Percentiles rank a stretch among this genome's conserved stretches.
Evolutionary conservation across 768 basidiomycete species (phyloP).

Genomic region (Podaxis sp.): DNA sequence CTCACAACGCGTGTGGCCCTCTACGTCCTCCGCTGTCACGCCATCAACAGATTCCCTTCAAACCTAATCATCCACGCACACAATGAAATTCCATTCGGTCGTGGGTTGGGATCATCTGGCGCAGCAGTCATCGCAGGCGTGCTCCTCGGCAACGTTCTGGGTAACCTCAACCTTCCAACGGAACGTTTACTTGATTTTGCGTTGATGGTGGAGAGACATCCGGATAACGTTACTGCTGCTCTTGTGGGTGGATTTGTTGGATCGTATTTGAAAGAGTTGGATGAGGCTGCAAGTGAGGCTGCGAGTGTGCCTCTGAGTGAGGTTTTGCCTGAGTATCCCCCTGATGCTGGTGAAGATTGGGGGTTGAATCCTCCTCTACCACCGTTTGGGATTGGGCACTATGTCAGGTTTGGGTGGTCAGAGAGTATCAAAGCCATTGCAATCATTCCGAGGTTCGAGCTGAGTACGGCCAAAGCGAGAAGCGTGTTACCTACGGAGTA

Average conservation of each 20-base stretch:
- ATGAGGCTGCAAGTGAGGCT: slow-evolving; percentile 72
- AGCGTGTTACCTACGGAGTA: slow-evolving; percentile 83
- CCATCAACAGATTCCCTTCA: slow-evolving; percentile 69
- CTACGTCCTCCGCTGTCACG: slow-evolving; percentile 92
- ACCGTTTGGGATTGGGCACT: slow-evolving; percentile 90
- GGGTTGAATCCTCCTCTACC: slow-evolving; percentile 84
- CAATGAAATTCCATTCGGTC: slow-evolving; percentile 97
- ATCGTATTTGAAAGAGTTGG: slow-evolving; percentile 89
- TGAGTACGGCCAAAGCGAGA: slow-evolving; percentile 93
- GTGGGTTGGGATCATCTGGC: slow-evolving; percentile 95
- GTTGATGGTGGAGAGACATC: slow-evolving; percentile 98
- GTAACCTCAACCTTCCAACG: slow-evolving; percentile 59
- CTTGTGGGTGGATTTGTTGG: slow-evolving; percentile 97
- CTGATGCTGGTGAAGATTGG: slow-evolving; percentile 90
- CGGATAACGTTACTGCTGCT: slow-evolving; percentile 98
- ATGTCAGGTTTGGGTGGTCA: slow-evolving; percentile 85
- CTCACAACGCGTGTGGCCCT: slow-evolving; percentile 95
- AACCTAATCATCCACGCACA: slow-evolving; percentile 69
- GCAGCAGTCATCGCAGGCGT: slow-evolving; percentile 99
- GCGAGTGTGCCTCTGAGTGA: slow-evolving; percentile 92
- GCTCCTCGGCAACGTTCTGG: slow-evolving; percentile 82
- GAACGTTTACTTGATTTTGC: slow-evolving; percentile 90
- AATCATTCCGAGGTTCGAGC: slow-evolving; percentile 92
- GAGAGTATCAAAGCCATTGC: slow-evolving; percentile 84
- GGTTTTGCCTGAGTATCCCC: slow-evolving; percentile 93